These are phyloP conservation scores for Cystofilobasidium bisporidii DNA, from an alignment of 768 basidiomycete genomes.

Conservation along the genomic window DNA sequence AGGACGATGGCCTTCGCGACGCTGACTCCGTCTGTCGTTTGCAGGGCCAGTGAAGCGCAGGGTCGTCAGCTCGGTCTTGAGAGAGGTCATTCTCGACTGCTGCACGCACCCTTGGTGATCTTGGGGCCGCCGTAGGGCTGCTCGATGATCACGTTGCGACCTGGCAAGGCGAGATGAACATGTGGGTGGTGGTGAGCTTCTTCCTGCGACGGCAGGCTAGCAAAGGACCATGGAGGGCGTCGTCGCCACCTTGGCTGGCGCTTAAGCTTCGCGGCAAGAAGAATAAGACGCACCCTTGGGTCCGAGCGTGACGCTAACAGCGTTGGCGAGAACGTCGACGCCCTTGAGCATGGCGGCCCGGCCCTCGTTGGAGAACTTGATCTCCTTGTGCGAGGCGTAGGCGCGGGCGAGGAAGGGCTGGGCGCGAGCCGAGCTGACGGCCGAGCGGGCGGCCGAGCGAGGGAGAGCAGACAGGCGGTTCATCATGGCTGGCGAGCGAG, in stretches of 20 bases:
- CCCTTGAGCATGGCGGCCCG: slow-evolving; percentile 87
- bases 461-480: slow-evolving; percentile 21
- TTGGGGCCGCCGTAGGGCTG: slow-evolving; percentile 52
- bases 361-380: slow-evolving; percentile 92
- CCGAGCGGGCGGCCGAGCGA: slow-evolving; percentile 9
- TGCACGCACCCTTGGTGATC: slow-evolving; percentile 87
- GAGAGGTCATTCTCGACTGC: too few species aligned
- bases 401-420: slow-evolving; percentile 27
- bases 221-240: too few species aligned
- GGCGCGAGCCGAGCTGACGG: neutral
- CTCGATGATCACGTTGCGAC: slow-evolving; percentile 97
- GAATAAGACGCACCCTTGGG: slow-evolving; percentile 61
- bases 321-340: slow-evolving; percentile 93
- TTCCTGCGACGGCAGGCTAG: too few species aligned
- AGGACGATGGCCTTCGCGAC: slow-evolving; percentile 90
- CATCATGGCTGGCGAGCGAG: neutral
- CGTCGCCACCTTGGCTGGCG: too few species aligned
- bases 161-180: slow-evolving; percentile 41
- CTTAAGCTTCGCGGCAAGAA: too few species aligned
- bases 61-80: too few species aligned
- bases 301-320: slow-evolving; percentile 89
- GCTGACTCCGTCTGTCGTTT: slow-evolving; percentile 95
- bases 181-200: too few species aligned
- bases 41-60: too few species aligned
- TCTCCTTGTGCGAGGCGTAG: slow-evolving; percentile 67